Conservation (phyloP, 352 stramenopile genomes). For the Saprolegnia parasitica region DNA sequence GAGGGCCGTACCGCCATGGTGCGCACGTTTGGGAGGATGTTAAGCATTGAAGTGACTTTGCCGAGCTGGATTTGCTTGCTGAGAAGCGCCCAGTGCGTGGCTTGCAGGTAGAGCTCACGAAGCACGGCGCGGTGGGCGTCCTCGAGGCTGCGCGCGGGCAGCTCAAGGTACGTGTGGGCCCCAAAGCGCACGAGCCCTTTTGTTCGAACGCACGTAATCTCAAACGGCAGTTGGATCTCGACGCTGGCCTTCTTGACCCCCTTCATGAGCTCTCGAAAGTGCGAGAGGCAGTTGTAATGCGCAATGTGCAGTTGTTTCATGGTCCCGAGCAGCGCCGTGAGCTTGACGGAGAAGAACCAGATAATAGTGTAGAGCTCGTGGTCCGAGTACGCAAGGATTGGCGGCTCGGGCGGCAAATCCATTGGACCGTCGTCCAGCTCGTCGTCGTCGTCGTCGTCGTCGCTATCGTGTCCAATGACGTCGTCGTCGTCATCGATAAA, state of each 20-base stretch:
- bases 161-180: not conserved
- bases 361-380: slow-evolving; percentile 5
- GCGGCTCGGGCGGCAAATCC: not conserved
- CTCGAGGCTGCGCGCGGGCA: too few relatives aligned
- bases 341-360: not conserved
- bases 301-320: not conserved
- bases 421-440: not conserved
- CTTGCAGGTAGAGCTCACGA: not conserved
- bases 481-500: not conserved
- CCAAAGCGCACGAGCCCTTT: not conserved
- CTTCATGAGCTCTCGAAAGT: slow-evolving; percentile 7
- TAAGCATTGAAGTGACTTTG: too few relatives aligned
- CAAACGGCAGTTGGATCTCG: not conserved
- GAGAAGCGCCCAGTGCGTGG: not conserved
- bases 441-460: not conserved
- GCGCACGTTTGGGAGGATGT: too few relatives aligned
- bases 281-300: not conserved
- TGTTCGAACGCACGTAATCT: not conserved
- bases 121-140: not conserved
- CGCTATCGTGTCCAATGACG: not conserved
- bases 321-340: not conserved
- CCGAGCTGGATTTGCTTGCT: too few relatives aligned
- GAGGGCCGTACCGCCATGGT: too few relatives aligned
- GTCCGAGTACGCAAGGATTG: not conserved
- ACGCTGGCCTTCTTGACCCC: slow-evolving; percentile 1